A percentile compares a stretch with the other conserved stretches of the same genome.
Conservation (phyloP, 495 filamentous ascomycete genomes). For the Neurospora sp. region DNA sequence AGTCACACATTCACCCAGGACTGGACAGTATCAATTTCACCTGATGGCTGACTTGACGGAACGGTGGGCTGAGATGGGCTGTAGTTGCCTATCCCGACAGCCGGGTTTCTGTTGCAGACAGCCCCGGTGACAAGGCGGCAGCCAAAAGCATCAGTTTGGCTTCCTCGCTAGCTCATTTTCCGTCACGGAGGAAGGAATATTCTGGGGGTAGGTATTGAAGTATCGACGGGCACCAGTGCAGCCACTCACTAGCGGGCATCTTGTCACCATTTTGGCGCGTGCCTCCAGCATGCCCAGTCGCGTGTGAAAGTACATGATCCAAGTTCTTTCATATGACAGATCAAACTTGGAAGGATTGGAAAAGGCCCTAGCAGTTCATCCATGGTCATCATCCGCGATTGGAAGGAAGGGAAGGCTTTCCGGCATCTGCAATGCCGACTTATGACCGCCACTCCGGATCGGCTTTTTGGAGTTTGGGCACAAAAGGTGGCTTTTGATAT, state of each 20-base stretch:
- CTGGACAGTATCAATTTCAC: neutral
- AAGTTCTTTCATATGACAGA: neutral
- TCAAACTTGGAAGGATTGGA: neutral
- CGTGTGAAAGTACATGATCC: neutral
- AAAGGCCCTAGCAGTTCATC: neutral
- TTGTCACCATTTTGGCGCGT: neutral
- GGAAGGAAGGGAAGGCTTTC: neutral
- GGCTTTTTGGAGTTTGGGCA: neutral
- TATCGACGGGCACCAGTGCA: neutral
- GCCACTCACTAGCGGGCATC: neutral
- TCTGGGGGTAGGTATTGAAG: neutral
- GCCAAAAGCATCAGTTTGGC: neutral
- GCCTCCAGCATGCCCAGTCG: neutral
- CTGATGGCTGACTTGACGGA: neutral
- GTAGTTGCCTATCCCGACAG: neutral
- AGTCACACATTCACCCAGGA: neutral
- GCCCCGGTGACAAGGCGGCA: neutral
- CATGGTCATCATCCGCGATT: neutral
- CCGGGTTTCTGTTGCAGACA: neutral
- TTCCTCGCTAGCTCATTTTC: neutral
- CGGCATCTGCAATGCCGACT: neutral
- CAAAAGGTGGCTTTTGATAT: neutral
- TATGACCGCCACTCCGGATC: conserved; percentile 3
- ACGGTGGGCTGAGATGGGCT: neutral
- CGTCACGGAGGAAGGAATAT: neutral